Base-by-base conservation (phyloP, 2,329 filamentous ascomycete species). In the Penicillium sp. region DNA sequence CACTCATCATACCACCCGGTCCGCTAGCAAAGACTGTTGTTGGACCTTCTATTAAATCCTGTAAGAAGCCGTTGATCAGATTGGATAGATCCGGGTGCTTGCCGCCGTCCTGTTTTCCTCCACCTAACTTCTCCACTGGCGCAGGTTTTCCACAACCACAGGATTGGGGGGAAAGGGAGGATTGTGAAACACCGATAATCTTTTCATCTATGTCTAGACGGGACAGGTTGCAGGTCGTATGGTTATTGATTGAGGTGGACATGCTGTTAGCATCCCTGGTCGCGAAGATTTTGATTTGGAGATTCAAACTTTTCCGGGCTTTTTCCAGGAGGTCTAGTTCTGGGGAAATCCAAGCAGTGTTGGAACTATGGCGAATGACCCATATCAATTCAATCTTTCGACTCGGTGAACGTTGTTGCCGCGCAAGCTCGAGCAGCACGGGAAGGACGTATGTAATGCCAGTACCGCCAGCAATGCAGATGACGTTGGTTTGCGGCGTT, bases 321-420 rank as follows among this genome's bases (percentile, higher is more conserved):
- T 22, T 41, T 41, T 22, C 19, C 19, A 31, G 3, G 39, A 81
- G 77, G 52, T 69, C 75, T 11, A 90, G 72, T 68, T 90, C 87
- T 6, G 75, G 66, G 26, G 74, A 71, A 10, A 89, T 75, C 86
- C 87, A 90, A 21, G 78, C 74, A 16, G 84, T 70, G 59, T 89
- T 83, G 7, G 71, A 68, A 7, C 74, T 74, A 41, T 82, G 80
- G 14, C 86, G 79, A 37, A 90, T 77, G 1, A 83, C 82, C 87
- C 87, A 90, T 55, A 89, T 75, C n/a, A 90, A 80, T 63, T 86
- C 82, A 2, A 89, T 68, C 57, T 76, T 79, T 51, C 80, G 74
- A 53, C 79, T 72, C 26, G 71, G 70, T 14, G 56, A 58, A 19
- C 41, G 75, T 62, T 10, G 77, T 63, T 46, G 55, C 10, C 39